Conservation (phyloP, 2,329 filamentous ascomycete genomes). For the Penicillium nordicum region DNA sequence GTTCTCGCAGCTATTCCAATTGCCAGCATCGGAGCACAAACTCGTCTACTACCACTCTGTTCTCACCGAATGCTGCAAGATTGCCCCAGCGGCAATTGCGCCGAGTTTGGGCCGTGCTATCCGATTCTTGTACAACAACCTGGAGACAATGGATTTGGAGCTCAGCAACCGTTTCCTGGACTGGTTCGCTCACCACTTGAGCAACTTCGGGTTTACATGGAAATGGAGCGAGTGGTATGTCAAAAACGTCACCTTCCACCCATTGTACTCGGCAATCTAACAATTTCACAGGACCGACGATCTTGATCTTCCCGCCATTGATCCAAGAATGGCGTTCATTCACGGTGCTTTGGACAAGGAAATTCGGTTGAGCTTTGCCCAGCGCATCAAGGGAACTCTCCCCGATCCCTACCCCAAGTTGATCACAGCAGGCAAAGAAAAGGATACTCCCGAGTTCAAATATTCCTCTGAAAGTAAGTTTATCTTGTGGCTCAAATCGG, state of each 20-base stretch:
- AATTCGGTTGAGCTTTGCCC: slow-evolving; percentile 91
- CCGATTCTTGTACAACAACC: slow-evolving; percentile 79
- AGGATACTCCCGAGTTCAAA: slow-evolving; percentile 95
- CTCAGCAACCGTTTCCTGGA: slow-evolving; percentile 84
- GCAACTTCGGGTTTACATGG: slow-evolving; percentile 99
- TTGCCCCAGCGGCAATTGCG: slow-evolving; percentile 92
- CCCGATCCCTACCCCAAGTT: slow-evolving; percentile 77
- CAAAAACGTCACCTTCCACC: not conserved
- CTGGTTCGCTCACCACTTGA: slow-evolving; percentile 97
- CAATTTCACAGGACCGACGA: slow-evolving; percentile 63
- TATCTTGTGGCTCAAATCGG: not conserved
- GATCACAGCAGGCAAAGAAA: slow-evolving; percentile 83
- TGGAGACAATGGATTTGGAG: slow-evolving; percentile 81
- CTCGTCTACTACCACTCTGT: slow-evolving; percentile 95
- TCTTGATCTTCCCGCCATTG: slow-evolving; percentile 68
- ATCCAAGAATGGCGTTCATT: slow-evolving; percentile 93
- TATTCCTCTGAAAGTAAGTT: slow-evolving; percentile 69
- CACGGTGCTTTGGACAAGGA: slow-evolving; percentile 90
- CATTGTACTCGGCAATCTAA: slow-evolving; percentile 15
- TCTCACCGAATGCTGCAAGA: slow-evolving; percentile 91
- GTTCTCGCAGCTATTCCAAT: slow-evolving; percentile 88
- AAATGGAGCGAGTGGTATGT: slow-evolving; percentile 94
- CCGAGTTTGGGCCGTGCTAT: slow-evolving; percentile 92
- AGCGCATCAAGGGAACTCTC: slow-evolving; percentile 90
- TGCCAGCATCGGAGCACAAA: slow-evolving; percentile 86